phyloP scores from a whole-genome alignment of 768 basidiomycete genomes.

The Termitomyces heimii region DNA sequence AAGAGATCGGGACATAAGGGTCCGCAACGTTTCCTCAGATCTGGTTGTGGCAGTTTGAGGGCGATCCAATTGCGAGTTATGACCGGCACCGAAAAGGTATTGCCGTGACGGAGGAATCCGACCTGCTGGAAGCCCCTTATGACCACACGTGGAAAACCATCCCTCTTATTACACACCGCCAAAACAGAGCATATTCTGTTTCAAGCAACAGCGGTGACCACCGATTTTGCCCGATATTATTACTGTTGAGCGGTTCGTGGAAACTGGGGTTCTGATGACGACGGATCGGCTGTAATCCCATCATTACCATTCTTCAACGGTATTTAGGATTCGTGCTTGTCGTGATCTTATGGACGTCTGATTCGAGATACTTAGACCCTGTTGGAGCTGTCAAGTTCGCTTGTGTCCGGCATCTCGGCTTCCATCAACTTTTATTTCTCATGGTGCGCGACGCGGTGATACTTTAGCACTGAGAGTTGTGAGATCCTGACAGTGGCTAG shows the following conservation, averaged over 20 bases:
- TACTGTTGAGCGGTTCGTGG: slow-evolving; percentile 11
- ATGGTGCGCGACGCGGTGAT: slow-evolving; percentile 6
- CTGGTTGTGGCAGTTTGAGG: slow-evolving; percentile 5
- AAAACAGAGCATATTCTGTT: slow-evolving; percentile 14
- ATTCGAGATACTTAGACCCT: neutral
- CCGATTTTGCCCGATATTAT: slow-evolving; percentile 16
- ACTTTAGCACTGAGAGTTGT: neutral
- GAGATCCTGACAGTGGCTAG: slow-evolving; percentile 8
- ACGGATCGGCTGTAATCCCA: slow-evolving; percentile 13
- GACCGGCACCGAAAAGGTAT: slow-evolving; percentile 17
- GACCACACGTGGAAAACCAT: slow-evolving; percentile 15
- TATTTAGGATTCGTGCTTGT: slow-evolving; percentile 11
- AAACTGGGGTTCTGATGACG: slow-evolving; percentile 16
- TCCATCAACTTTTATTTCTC: slow-evolving; percentile 4
- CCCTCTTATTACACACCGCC: slow-evolving; percentile 8
- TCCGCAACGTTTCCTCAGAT: slow-evolving; percentile 10
- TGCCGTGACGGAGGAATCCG: slow-evolving; percentile 12
- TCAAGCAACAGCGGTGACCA: slow-evolving; percentile 11
- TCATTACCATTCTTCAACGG: slow-evolving; percentile 5
- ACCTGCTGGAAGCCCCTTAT: slow-evolving; percentile 7
- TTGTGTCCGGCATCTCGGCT: slow-evolving; percentile 8
- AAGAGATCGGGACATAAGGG: slow-evolving; percentile 13
- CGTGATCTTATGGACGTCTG: slow-evolving; percentile 7
- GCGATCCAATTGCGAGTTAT: slow-evolving; percentile 12
- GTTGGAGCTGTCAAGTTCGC: slow-evolving; percentile 10